Evolutionary conservation across 2,329 filamentous ascomycete species (phyloP), one percentile per base, ranked within the genome.

Genomic region (Microdochium nivale): DNA sequence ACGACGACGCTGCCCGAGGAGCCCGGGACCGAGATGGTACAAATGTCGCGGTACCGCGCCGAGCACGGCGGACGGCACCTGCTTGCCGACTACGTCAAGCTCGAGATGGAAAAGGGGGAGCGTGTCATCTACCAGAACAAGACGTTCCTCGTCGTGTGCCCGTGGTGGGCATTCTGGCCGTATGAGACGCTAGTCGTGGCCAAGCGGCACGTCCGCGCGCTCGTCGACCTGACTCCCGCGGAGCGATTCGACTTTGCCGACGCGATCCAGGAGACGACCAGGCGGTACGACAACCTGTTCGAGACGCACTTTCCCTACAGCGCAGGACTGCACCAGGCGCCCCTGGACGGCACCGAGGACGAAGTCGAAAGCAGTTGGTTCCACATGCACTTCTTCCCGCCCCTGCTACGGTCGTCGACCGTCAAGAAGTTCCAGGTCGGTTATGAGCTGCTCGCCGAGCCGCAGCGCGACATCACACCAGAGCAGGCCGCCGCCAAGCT

Each of bases 161-260:
- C 94, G 0, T 99, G 94, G 90, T 99, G 94, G 94, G 94, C 90
- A 1, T 79, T 90, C 19, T 99, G 94, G 94, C 94, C 94, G 0
- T 99, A 96, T 55, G 94, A 99, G 74, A 87, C 92, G 47, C 87
- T 99, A 75, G 80, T 99, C 54, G 76, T 96, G 27, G 83, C 88
- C 55, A 95, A 90, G 72, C 76, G 83, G 55, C 91, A 96, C 67
- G 86, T 91, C 58, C 83, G 90, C 43, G 87, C 87, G 1, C 77
- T 99, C 47, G 84, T 96, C 16, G 92, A 99, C 66, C 76, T 99
- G 35, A 80, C 79, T 49, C 76, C 79, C 10, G 70, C 77, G 25
- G 92, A 97, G 70, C 83, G 84, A 57, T 65, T 78, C 23, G 76
- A 84, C 49, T 81, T 97, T 55, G 90, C 94, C 14, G 88, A 95